Conservation (phyloP, 2,329 filamentous ascomycete genomes). For the Sclerotinia borealis region DNA sequence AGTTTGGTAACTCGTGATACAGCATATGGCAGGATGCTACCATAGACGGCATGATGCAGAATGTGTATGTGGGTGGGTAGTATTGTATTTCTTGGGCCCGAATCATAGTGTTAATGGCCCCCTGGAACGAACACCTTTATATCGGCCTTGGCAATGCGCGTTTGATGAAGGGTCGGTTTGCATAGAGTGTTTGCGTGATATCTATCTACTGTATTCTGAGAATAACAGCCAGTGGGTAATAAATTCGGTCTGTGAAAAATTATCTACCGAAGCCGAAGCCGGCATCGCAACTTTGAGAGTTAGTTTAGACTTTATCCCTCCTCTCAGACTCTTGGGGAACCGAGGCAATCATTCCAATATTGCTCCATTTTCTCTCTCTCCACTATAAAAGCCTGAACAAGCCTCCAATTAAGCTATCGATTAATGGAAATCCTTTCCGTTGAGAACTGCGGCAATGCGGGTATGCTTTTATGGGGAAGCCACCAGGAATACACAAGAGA, state of each 20-base stretch:
- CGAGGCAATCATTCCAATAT: conserved; percentile 1
- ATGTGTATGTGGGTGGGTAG: background rate
- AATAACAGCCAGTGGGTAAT: background rate
- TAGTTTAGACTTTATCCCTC: background rate
- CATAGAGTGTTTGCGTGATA: background rate
- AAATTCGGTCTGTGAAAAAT: background rate
- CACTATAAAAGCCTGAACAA: conserved; percentile 1
- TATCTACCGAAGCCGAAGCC: conserved; percentile 1
- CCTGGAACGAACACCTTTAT: background rate
- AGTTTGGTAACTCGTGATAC: background rate
- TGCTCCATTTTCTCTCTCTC: background rate
- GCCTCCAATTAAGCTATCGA: background rate
- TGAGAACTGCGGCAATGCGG: background rate
- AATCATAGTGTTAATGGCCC: background rate
- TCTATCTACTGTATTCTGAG: too few relatives aligned
- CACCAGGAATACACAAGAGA: background rate
- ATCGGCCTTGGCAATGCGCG: background rate
- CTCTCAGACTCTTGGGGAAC: background rate
- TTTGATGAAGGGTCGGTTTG: background rate
- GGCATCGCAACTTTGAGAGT: background rate
- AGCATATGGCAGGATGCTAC: background rate
- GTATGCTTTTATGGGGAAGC: background rate
- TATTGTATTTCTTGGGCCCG: background rate
- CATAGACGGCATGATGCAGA: background rate
- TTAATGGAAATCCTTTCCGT: background rate